phyloP scores from a whole-genome alignment of 169 alveolate species.

The Theileria orientalis region DNA sequence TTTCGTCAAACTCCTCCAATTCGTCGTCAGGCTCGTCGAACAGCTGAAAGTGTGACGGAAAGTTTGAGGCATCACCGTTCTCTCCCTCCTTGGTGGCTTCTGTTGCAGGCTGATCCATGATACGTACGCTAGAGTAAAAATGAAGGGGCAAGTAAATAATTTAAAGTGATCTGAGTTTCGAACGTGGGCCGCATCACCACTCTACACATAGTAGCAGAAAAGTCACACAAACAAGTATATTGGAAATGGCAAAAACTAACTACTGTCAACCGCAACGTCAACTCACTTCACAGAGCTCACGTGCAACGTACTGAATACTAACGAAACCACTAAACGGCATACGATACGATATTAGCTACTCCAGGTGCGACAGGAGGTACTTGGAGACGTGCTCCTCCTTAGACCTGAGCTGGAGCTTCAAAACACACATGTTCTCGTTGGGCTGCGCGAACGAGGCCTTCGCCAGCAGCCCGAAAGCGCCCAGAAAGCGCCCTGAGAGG shows the following conservation, averaged over 20 bases:
- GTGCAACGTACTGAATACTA: not conserved
- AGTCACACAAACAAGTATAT: not conserved
- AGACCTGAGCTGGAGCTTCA: conserved; percentile 53
- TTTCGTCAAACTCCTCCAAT: conserved; percentile 66
- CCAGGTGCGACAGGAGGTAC: conserved; percentile 33
- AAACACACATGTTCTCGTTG: conserved; percentile 39
- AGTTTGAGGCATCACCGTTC: conserved; percentile 33
- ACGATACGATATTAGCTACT: not conserved
- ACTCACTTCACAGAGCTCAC: no score
- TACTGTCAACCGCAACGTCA: no score
- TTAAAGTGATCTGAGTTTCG: no score
- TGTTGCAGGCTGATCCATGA: conserved; percentile 3
- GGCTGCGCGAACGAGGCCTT: conserved; percentile 64
- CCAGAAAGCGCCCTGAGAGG: conserved; percentile 50
- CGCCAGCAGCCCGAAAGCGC: conserved; percentile 23
- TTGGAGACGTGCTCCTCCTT: conserved; percentile 3
- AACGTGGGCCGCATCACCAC: no score
- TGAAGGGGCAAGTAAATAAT: no score
- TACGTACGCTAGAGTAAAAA: no score
- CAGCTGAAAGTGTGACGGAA: conserved; percentile 44
- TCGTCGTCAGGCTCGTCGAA: conserved; percentile 68
- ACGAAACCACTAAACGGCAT: not conserved
- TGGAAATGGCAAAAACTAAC: not conserved
- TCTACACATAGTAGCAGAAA: no score
- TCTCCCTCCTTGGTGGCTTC: conserved; percentile 7